These are phyloP conservation scores for Chytriomyces confervae DNA, from an alignment of 192 early-diverging fungal genomes.

Conservation along the genomic window DNA sequence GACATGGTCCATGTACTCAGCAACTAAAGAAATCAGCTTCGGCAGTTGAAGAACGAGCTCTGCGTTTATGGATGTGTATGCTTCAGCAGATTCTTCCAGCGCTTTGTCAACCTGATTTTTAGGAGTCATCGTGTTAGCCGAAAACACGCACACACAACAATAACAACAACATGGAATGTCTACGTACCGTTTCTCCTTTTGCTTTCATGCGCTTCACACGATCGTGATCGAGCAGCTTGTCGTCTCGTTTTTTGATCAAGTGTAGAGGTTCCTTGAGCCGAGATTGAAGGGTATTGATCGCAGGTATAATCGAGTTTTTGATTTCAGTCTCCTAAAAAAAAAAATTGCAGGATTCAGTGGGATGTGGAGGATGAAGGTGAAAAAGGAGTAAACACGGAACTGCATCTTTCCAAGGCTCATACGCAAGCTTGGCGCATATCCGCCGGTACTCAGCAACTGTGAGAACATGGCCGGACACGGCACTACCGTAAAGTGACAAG, in stretches of 20 bases:
- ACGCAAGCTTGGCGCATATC: slow-evolving; percentile 29
- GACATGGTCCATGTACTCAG: slow-evolving; percentile 67
- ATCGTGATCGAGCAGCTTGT: slow-evolving; percentile 77
- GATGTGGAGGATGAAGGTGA: no score
- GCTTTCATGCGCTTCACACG: slow-evolving; percentile 62
- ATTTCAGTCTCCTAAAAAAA: slow-evolving; percentile 22
- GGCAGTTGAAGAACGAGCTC: slow-evolving; percentile 79
- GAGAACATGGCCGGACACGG: not conserved
- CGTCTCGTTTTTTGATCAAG: slow-evolving; percentile 75
- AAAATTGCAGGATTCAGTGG: not conserved
- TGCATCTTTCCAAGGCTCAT: slow-evolving; percentile 31
- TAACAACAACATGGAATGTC: not conserved
- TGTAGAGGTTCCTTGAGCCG: slow-evolving; percentile 66
- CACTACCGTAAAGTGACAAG: not conserved
- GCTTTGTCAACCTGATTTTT: slow-evolving; percentile 71
- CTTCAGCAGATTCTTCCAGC: slow-evolving; percentile 67
- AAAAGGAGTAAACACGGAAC: slow-evolving; percentile 1
- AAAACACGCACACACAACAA: no score
- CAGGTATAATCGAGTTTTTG: slow-evolving; percentile 37
- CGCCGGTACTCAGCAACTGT: slow-evolving; percentile 29
- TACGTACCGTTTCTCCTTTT: slow-evolving; percentile 62
- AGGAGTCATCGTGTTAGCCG: not conserved
- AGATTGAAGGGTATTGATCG: slow-evolving; percentile 33
- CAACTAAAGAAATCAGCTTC: slow-evolving; percentile 60
- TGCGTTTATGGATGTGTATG: slow-evolving; percentile 69